A percentile compares a stretch with the other conserved stretches of the same genome.
Conservation (phyloP, 2,329 filamentous ascomycete species). For the Phialemoniopsis sp. region DNA sequence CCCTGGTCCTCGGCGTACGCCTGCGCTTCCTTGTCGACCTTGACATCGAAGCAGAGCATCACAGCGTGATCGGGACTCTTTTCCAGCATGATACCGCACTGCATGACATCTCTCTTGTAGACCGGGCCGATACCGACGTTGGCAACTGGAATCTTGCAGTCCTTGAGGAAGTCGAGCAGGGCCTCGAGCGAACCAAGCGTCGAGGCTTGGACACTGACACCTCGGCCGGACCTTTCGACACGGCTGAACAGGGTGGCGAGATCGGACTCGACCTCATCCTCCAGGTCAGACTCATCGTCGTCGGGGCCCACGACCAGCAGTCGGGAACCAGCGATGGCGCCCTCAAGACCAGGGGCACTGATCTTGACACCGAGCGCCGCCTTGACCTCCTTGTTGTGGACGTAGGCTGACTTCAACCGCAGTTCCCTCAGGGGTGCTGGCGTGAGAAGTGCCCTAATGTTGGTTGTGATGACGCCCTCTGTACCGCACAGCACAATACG, state of each 20-base stretch:
- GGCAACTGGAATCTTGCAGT: constrained; percentile 93
- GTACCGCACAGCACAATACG: constrained; percentile 92
- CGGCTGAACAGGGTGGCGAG: constrained; percentile 86
- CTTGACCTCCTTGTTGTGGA: constrained; percentile 99
- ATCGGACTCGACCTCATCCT: constrained; percentile 95
- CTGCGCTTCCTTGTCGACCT: constrained; percentile 94
- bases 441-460: constrained; percentile 89
- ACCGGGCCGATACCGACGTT: constrained; percentile 97
- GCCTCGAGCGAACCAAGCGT: constrained; percentile 96
- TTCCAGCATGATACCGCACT: constrained; percentile 92
- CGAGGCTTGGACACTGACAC: constrained; percentile 95
- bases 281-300: constrained; percentile 94
- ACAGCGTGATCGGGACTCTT: constrained; percentile 94
- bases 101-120: constrained; percentile 97
- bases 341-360: constrained; percentile 89
- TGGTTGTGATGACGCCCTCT: constrained; percentile 93
- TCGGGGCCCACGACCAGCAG: constrained; percentile 90
- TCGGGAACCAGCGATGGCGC: constrained; percentile 92
- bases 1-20: constrained; percentile 89
- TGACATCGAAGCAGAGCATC: constrained; percentile 99
- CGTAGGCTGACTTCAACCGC: constrained; percentile 91
- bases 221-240: constrained; percentile 86
- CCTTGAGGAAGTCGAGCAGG: constrained; percentile 90
- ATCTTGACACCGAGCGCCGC: constrained; percentile 98
- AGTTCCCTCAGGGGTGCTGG: constrained; percentile 90